phyloP scores from a whole-genome alignment of 2,329 filamentous ascomycete genomes.

The Cladosporium velox region DNA sequence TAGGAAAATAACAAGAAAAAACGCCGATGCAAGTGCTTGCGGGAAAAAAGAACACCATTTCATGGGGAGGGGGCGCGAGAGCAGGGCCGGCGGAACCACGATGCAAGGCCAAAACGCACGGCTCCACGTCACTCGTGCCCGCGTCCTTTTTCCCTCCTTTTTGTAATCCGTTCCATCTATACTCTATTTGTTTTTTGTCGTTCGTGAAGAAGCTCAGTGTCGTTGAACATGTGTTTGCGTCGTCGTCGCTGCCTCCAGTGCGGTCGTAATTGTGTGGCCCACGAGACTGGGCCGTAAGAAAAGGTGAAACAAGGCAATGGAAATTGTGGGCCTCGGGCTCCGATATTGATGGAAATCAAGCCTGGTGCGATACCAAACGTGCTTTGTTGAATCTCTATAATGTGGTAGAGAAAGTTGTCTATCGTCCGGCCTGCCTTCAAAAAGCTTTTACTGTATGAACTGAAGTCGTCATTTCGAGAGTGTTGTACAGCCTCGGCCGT shows the following conservation, averaged over 20 bases:
- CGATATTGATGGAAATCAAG: not conserved
- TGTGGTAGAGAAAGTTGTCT: not conserved
- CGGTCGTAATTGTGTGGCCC: conserved; percentile 13
- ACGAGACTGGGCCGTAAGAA: not conserved
- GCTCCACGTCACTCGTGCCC: conserved; percentile 17
- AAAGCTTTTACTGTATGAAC: conserved; percentile 4
- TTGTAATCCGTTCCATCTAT: conserved; percentile 17
- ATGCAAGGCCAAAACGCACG: conserved; percentile 16
- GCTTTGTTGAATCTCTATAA: not conserved
- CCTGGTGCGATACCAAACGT: not conserved
- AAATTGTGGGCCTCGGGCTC: conserved; percentile 7
- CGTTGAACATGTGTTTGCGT: conserved; percentile 8
- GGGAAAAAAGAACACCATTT: not conserved
- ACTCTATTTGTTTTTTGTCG: conserved; percentile 19
- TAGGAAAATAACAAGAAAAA: not conserved
- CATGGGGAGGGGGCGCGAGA: not conserved
- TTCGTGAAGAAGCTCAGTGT: conserved; percentile 17
- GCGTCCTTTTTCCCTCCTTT: conserved; percentile 6
- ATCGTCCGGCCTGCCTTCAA: conserved; percentile 8
- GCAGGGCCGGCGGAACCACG: conserved; percentile 16
- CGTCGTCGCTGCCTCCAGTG: conserved; percentile 13
- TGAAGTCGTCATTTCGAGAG: conserved; percentile 20
- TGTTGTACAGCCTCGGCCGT: conserved; percentile 22
- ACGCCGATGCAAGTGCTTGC: conserved; percentile 17
- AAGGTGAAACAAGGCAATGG: conserved; percentile 5